Evolutionary conservation across 352 stramenopile genomes (phyloP), one percentile per base, ranked within the genome.

Genomic region (Pythium guiyangense): DNA sequence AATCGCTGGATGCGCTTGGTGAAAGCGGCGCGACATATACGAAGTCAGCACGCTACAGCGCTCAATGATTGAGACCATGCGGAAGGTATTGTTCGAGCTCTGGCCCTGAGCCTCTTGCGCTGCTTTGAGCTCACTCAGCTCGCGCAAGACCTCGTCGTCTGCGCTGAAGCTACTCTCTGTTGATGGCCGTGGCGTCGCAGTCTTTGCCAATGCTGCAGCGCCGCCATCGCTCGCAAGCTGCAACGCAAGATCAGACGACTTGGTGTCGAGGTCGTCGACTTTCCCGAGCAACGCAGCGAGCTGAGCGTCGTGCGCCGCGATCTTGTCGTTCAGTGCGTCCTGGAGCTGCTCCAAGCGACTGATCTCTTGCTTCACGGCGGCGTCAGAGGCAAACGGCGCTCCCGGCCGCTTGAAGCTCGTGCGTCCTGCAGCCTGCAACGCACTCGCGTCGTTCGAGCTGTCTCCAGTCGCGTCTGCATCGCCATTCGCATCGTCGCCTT

Each of bases 121-220:
- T 27, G 61, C 55, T 34, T 71, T 71, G 15, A 87, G 59, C 20
- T 74, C 74, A 31, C 79, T 75, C 27, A 90, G 49, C 18, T 80
- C 69, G 14, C 76, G 70, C 60, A 81, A 64, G n/a, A 90, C 60
- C 18, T 43, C 25, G 4, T 49, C 63, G 40, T 20, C 3, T 6
- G 17, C 40, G 40, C 17, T 45, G 10, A 2, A 2, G 17, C 17
- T 8, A 17, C 40, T 6, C 14, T 45, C 40, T 9, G 17, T 17
- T 2, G 40, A 4, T 2, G 2, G 40, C 40, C 40, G 40, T 22
- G 40, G 40, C 40, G 40, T 45, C 40, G 40, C 40, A 11, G 4
- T 34, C 10, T 5, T 26, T 44, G 12, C 18, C 25, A 40, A 57
- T 47, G n/a, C n/a, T 59, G 22, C 22, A 57, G 54, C 27, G 6